Conservation (phyloP, 371 early-diverging fungal genomes). For the Mucor saturninus region DNA sequence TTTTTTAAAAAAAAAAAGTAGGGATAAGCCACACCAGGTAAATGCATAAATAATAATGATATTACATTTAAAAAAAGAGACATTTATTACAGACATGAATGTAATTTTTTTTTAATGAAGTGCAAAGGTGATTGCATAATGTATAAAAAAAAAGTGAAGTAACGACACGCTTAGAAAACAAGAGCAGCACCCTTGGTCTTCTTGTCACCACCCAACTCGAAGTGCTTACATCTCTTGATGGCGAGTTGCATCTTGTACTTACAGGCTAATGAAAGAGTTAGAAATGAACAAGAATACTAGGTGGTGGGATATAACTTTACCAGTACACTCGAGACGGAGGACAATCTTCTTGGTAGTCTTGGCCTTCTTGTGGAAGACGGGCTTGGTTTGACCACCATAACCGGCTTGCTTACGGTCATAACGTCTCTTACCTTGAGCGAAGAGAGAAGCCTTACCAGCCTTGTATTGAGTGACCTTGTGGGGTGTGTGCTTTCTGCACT, state of each 20-base stretch:
- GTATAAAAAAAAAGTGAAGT: not conserved
- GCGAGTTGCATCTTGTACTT: constrained; percentile 96
- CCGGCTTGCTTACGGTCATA: constrained; percentile 84
- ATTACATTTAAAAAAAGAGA: not conserved
- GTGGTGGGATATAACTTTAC: constrained; percentile 19
- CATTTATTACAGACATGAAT: constrained; percentile 3
- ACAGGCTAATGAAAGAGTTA: constrained; percentile 66
- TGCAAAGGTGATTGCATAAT: not conserved
- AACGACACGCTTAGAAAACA: constrained; percentile 62
- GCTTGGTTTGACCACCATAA: constrained; percentile 99
- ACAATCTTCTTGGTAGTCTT: constrained; percentile 99
- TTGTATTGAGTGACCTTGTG: constrained; percentile 99
- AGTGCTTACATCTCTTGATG: constrained; percentile 99
- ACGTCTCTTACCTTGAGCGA: constrained; percentile 92
- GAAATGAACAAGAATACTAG: not conserved
- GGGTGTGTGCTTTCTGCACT: constrained; percentile 97
- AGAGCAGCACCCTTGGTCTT: constrained; percentile 82
- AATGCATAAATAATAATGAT: not conserved
- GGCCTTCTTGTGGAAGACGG: constrained; percentile 94
- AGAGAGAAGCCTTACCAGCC: constrained; percentile 98
- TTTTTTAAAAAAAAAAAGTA: not conserved
- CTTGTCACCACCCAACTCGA: constrained; percentile 99
- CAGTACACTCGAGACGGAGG: constrained; percentile 97
- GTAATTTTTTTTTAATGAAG: not conserved
- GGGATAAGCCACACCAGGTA: constrained; percentile 1